Percentiles rank a stretch among this genome's conserved stretches.
Conservation (phyloP, 148 eudicot species). For the Simmondsia chinensis region DNA sequence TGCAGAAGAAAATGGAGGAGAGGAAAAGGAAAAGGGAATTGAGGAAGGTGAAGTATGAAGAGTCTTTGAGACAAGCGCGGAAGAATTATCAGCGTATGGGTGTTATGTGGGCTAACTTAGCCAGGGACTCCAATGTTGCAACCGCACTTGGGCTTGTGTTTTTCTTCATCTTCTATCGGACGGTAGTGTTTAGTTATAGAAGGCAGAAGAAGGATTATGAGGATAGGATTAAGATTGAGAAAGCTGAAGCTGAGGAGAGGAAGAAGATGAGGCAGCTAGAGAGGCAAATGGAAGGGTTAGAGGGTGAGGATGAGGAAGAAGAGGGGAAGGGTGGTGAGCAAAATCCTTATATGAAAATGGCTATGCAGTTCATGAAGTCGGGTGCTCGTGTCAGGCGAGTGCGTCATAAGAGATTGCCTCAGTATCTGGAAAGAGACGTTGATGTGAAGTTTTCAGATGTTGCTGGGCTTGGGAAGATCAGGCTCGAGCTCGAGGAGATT, state of each 20-base stretch:
- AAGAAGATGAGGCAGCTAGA: conserved; percentile 78
- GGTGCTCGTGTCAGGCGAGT: conserved; percentile 90
- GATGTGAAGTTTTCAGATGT: conserved; percentile 97
- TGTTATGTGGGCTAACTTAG: conserved; percentile 45
- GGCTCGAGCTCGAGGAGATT: conserved; percentile 92
- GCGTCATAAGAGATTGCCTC: conserved; percentile 44
- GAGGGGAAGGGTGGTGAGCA: conserved; percentile 49
- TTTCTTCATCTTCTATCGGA: conserved; percentile 53
- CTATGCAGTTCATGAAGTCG: conserved; percentile 76
- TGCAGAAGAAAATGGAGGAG: conserved; percentile 58
- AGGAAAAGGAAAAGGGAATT: conserved; percentile 36
- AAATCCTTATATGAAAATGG: conserved; percentile 69
- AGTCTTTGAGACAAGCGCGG: conserved; percentile 32
- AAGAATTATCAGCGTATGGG: conserved; percentile 30
- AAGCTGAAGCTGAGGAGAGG: conserved; percentile 88
- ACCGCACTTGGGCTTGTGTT: conserved; percentile 62
- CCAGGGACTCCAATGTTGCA: conserved; percentile 48
- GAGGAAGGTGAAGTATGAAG: conserved; percentile 38
- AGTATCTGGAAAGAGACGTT: conserved; percentile 65
- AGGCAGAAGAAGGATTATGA: conserved; percentile 85
- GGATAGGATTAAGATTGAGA: conserved; percentile 86
- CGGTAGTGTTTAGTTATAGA: conserved; percentile 64
- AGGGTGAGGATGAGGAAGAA: conserved; percentile 45
- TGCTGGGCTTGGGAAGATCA: conserved; percentile 94
- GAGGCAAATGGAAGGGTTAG: conserved; percentile 51